phyloP scores from a whole-genome alignment of 2,329 filamentous ascomycete species.

The Neopestalotiopsis rosae region DNA sequence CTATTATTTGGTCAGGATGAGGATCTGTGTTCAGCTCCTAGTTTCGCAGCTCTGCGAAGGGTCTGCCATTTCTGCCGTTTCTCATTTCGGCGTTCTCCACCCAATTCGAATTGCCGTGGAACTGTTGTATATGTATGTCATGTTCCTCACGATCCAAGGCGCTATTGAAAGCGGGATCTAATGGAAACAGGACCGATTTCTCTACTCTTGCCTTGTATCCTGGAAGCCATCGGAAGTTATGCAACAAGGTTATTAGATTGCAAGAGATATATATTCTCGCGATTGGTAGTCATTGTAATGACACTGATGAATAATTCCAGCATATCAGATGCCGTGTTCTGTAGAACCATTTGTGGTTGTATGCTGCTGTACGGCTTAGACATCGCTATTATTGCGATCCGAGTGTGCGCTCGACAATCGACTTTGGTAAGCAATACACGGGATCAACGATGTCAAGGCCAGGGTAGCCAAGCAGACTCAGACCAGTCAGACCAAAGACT shows the following conservation, averaged over 20 bases:
- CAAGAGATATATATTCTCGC: slow-evolving; percentile 52
- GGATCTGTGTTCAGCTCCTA: too few species aligned
- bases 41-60: too few species aligned
- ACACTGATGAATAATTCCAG: not conserved
- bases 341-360: not conserved
- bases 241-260: slow-evolving; percentile 73
- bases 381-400: slow-evolving; percentile 39
- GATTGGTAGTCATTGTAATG: not conserved
- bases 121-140: not conserved
- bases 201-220: slow-evolving; percentile 78
- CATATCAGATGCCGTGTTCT: not conserved
- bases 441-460: slow-evolving; percentile 84
- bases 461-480: slow-evolving; percentile 82
- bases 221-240: slow-evolving; percentile 54
- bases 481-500: slow-evolving; percentile 82
- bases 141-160: not conserved
- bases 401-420: slow-evolving; percentile 65
- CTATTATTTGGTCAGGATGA: too few species aligned
- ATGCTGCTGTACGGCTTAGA: not conserved
- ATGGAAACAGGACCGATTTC: slow-evolving; percentile 24
- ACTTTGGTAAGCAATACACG: slow-evolving; percentile 82
- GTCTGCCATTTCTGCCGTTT: too few species aligned
- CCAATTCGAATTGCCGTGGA: too few species aligned
- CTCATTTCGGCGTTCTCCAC: too few species aligned
- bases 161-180: not conserved